A percentile compares a stretch with the other conserved stretches of the same genome.
Evolutionary conservation across 192 early-diverging fungal species (phyloP).

Genomic region (Gryganskiella cystojenkinii): DNA sequence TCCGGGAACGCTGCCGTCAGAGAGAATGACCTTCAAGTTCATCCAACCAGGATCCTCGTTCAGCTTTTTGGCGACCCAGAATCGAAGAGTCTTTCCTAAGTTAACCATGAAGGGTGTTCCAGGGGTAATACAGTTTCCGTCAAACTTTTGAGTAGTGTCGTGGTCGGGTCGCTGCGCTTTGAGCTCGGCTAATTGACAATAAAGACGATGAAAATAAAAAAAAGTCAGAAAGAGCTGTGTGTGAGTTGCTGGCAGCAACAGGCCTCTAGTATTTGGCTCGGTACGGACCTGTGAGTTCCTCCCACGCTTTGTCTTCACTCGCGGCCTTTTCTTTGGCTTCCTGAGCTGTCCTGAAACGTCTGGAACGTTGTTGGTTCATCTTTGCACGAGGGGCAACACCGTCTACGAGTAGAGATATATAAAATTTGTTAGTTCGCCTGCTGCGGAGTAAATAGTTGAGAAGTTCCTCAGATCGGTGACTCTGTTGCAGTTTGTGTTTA

Average conservation of each 20-base stretch:
- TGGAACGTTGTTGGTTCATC: constrained; percentile 99
- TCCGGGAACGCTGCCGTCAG: constrained; percentile 95
- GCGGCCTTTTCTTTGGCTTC: constrained; percentile 73
- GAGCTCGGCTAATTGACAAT: constrained; percentile 57
- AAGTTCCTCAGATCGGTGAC: not conserved
- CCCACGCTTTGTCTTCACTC: constrained; percentile 56
- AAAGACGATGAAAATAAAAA: not conserved
- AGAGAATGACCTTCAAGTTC: constrained; percentile 87
- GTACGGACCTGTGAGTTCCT: constrained; percentile 50
- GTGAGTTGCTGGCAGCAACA: constrained; percentile 18
- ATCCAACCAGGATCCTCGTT: constrained; percentile 91
- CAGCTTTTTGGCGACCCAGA: constrained; percentile 88
- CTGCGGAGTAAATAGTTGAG: not conserved
- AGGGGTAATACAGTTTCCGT: constrained; percentile 99
- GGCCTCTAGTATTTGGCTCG: too few species aligned
- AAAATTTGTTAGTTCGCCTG: not conserved
- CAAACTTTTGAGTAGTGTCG: constrained; percentile 75
- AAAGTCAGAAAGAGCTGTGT: not conserved
- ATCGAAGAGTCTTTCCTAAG: constrained; percentile 86
- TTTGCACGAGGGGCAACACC: constrained; percentile 99
- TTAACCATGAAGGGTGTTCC: constrained; percentile 97
- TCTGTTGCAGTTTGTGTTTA: constrained; percentile 32
- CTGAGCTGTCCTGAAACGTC: constrained; percentile 95
- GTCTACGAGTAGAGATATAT: constrained; percentile 52
- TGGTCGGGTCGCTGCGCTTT: constrained; percentile 57